Conservation (phyloP, 345 rosid species). For the Erodium maritimum region DNA sequence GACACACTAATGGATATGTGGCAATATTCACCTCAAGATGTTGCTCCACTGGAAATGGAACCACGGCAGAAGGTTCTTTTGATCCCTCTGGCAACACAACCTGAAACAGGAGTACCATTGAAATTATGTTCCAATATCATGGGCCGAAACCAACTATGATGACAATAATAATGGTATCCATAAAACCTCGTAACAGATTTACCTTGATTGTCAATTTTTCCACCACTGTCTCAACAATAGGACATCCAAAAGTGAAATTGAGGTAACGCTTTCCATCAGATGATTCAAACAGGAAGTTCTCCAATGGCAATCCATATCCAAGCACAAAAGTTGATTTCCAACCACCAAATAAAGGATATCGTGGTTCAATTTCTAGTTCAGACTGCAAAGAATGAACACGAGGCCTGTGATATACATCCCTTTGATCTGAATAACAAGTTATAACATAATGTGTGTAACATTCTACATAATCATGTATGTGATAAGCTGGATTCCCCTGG, state of each 20-base stretch:
- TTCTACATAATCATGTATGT: not conserved
- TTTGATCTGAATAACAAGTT: not conserved
- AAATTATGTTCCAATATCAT: constrained; percentile 1
- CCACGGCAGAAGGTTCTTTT: constrained; percentile 66
- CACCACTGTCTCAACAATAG: constrained; percentile 70
- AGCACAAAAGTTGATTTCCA: constrained; percentile 92
- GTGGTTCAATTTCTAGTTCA: constrained; percentile 91
- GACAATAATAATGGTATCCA: not conserved
- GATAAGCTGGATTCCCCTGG: not conserved
- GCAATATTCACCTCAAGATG: constrained; percentile 46
- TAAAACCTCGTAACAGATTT: constrained; percentile 14
- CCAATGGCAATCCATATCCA: constrained; percentile 81
- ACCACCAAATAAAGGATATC: constrained; percentile 96
- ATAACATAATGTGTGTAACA: not conserved
- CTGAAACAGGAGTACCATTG: constrained; percentile 35
- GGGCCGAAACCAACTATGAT: not conserved
- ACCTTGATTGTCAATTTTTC: constrained; percentile 87
- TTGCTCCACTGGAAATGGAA: constrained; percentile 80
- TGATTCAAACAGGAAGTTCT: constrained; percentile 84
- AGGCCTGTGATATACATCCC: constrained; percentile 6
- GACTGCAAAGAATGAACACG: constrained; percentile 42
- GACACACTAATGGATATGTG: not conserved
- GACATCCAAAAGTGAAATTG: constrained; percentile 94
- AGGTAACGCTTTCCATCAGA: constrained; percentile 83
- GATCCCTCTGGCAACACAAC: constrained; percentile 97